Conservation (phyloP, 306 rosid genomes). For the Morella rubra region DNA sequence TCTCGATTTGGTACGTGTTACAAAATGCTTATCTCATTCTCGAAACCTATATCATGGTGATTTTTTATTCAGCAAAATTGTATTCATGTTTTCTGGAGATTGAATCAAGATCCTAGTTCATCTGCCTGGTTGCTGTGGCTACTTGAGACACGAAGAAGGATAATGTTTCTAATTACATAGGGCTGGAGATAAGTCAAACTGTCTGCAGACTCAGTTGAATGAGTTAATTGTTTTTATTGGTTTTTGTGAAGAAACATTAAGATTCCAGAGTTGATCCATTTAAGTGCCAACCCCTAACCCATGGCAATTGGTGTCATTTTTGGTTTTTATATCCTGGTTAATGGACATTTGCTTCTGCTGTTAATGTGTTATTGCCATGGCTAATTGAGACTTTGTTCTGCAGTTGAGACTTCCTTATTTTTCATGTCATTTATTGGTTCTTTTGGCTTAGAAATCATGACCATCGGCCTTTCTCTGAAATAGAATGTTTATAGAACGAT, state of each 20-base stretch:
- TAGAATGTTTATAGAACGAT: not conserved
- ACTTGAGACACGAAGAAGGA: not conserved
- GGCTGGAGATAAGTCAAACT: not conserved
- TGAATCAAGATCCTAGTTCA: not conserved
- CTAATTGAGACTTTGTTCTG: not conserved
- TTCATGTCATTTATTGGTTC: not conserved
- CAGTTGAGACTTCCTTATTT: not conserved
- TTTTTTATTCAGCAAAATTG: not conserved
- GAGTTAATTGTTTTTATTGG: not conserved
- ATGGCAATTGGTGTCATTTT: not conserved
- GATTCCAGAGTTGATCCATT: not conserved
- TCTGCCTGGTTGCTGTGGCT: not conserved
- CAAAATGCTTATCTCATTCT: not conserved
- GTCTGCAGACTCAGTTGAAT: not conserved
- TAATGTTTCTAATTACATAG: not conserved
- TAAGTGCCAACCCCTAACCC: not conserved
- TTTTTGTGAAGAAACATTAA: not conserved
- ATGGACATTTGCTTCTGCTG: not conserved
- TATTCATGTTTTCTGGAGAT: not conserved
- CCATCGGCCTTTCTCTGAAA: not conserved
- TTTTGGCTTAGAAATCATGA: not conserved
- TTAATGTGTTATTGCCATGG: not conserved
- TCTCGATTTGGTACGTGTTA: not conserved
- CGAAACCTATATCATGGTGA: not conserved
- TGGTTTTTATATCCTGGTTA: not conserved